Evolutionary conservation across 139 green algal genomes (phyloP), one percentile per base, ranked within the genome.

Genomic region (Spirogloea muscicola): DNA sequence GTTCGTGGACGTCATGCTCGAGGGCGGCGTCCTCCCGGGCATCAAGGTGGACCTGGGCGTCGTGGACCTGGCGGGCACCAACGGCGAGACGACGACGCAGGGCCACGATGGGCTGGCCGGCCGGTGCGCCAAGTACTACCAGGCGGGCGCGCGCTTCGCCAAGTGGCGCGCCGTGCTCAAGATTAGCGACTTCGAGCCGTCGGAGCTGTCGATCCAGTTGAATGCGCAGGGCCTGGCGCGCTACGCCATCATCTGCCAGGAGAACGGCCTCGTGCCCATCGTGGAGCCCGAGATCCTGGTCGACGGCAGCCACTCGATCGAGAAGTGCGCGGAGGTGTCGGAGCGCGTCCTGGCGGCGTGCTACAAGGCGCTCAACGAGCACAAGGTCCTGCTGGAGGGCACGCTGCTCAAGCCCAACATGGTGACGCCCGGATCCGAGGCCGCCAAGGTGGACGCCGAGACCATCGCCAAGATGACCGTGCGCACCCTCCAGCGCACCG

Each of bases 241-340:
- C 36, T 96, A 98, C 65, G 94, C 94, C 27, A 84, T 83, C 3
- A 90, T 96, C 27, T 93, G 84, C 72, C 93, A 98, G 40, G 58
- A 75, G 48, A 83, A 81, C 16, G 91, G 88, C 0, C 69, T 98
- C 25, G 90, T 97, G 2, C 93, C 93, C 1, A 94, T 98, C 46
- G 93, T 98, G 31, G 93, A 98, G 85, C 93, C 93, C 3, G 93
- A 98, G 82, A 82, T 98, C 34, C 74, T 98, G 25, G 94, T 92
- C 25, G 93, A 98, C 58, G 93, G 93, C 25, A 41, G 46, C n/a
- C 92, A 97, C 84, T 72, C 71, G 66, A 93, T 96, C 9, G 79
- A 88, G 2, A 74, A 48, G 7, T 88, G 77, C 70, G 79, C 74
- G 0, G 71, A 79, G 67, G 83, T 88, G 5, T 84, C 74, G 3